Base-by-base conservation (phyloP, 1,284 basidiomycete species). In the Salmacisia buchloeana region DNA sequence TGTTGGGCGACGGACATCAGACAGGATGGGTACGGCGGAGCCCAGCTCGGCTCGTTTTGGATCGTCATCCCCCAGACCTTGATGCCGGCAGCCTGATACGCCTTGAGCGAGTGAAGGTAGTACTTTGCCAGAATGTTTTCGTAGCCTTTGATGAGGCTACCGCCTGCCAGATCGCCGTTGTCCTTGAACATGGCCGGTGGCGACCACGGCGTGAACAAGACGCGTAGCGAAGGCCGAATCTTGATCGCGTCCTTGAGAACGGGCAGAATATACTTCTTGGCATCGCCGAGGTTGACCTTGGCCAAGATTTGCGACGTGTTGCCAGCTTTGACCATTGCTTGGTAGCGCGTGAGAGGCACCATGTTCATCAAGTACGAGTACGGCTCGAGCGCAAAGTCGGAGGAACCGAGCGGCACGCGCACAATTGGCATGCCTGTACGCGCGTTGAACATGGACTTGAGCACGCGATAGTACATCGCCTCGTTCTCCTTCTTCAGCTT, bases 111-210 rank as follows among this genome's bases (percentile, higher is more conserved):
- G 2, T 58, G 49, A 13, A 65, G 65, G 25, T 71, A 70, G 64
- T 75, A 75, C 39, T 67, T 61, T 10, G 73, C 72, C 0, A 73
- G 35, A n/a, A 68, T 13, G 7, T 56, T 33, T 23, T 66, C 60
- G 29, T 66, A 65, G 13, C 66, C 70, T 27, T 64, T 43, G 1
- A 63, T 61, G 21, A 75, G 63, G 2, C 27, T 33, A 2, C 73
- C 73, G 12, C 69, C 68, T 29, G 66, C 67, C 60, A 71, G 60
- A n/a, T 62, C 58, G 52, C 68, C 63, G 62, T 68, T 70, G 13
- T 62, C 64, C 66, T 75, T 75, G 67, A 74, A 72, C 33, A 68
- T 74, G 7, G 64, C 66, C 2, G 73, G 73, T 3, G 73, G 70
- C 9, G 61, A 61, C 73, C 73, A 75, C 2, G 70, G 69, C 18